Evolutionary conservation across 306 rosid genomes (phyloP), one percentile per base, ranked within the genome.

Genomic region (Betula pendula): DNA sequence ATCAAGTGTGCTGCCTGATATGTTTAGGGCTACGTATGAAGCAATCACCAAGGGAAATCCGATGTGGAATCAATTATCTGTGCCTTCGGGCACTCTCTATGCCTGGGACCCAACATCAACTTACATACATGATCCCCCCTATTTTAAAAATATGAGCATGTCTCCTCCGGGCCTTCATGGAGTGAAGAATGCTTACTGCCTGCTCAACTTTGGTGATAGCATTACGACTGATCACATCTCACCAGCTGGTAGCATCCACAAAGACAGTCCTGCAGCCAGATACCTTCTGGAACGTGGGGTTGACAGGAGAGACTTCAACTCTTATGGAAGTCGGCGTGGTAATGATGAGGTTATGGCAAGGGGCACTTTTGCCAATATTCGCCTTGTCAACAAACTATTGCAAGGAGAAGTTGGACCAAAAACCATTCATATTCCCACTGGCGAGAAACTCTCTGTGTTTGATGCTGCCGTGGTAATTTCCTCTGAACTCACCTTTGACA

Each of bases 171-270:
- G 99, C 2, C 62, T 93, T 38, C 92, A 90, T 70, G 97, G 97
- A 40, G 97, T 92, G 65, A 90, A 63, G 77, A 63, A 84, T 79
- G 97, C 99, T 58, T 92, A 81, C 81, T 92, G 97, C 85, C 87
- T 95, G 81, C 99, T 95, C 79, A 95, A 92, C 89, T 95, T 89
- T 73, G 99, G 99, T 58, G 99, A 92, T 80, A 95, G 99, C 80
- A 92, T 92, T 76, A 95, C 99, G 20, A 95, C 99, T 5, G 99
- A 95, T 63, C 99, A 95, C 85, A 95, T 95, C 84, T 95, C 99
- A 67, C 99, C 99, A 3, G 97, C 99, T 75, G 99, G 99, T 70
- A 95, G 99, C 88, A 95, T 95, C 80, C 99, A 95, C 87, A 95
- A 80, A 79, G 97, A 92, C 75, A 95, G 99, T 80, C 89, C 97